These are phyloP conservation scores for Hericium coralloides DNA, from an alignment of 768 basidiomycete species.

Conservation along the genomic window DNA sequence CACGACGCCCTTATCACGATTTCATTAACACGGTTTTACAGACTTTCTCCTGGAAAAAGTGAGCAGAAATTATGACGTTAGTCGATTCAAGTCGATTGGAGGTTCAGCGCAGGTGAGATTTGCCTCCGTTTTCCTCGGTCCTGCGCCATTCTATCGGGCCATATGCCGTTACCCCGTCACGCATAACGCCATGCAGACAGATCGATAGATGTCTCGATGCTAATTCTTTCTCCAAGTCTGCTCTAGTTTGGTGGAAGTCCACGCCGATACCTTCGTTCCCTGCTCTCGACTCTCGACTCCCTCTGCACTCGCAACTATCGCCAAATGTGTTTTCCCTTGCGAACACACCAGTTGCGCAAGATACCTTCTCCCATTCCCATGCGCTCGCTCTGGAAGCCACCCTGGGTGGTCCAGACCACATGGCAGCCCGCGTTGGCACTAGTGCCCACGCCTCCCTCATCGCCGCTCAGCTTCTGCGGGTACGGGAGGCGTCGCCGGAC, in stretches of 20 bases:
- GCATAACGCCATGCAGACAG: not conserved
- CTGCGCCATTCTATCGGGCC: not conserved
- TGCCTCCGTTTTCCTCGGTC: constrained; percentile 1
- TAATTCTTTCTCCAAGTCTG: constrained; percentile 32
- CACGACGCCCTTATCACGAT: not conserved
- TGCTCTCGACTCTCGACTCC: constrained; percentile 60
- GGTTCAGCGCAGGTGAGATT: constrained; percentile 59
- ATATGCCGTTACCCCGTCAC: not conserved
- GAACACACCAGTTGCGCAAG: constrained; percentile 68
- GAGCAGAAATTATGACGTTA: constrained; percentile 56
- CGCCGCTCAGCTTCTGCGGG: constrained; percentile 67
- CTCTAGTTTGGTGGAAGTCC: constrained; percentile 84
- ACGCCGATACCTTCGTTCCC: constrained; percentile 66
- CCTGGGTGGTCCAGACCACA: constrained; percentile 69
- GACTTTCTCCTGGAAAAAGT: constrained; percentile 74
- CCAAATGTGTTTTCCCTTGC: constrained; percentile 60
- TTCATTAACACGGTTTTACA: constrained; percentile 22
- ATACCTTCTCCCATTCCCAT: constrained; percentile 75
- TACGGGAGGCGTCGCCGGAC: constrained; percentile 74
- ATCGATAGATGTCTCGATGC: not conserved
- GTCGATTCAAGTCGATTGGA: constrained; percentile 65
- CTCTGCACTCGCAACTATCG: constrained; percentile 60
- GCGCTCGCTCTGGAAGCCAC: constrained; percentile 66
- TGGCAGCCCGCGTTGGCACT: constrained; percentile 70
- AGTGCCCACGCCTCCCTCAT: constrained; percentile 62